A percentile compares a stretch with the other conserved stretches of the same genome.
phyloP scores from a whole-genome alignment of 2,329 filamentous ascomycete species.

The Talaromyces sp. region DNA sequence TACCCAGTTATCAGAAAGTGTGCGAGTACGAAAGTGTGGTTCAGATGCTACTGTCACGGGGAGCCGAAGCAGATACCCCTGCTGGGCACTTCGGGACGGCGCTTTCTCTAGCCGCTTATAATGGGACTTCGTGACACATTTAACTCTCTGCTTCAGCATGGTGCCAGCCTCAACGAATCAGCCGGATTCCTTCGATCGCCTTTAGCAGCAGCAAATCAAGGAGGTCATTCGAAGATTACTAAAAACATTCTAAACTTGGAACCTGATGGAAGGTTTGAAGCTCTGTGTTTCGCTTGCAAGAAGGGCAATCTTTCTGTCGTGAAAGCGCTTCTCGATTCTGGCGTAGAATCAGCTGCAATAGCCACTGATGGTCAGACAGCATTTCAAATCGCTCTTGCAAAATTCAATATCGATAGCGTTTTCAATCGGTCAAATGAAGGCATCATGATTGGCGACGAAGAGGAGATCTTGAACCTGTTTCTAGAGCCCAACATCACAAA shows the following conservation, averaged over 20 bases:
- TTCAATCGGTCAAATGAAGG: not conserved
- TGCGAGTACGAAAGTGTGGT: not conserved
- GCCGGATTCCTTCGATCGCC: not conserved
- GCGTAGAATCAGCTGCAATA: not conserved
- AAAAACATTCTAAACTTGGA: not conserved
- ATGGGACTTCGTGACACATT: not conserved
- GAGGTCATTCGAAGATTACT: not conserved
- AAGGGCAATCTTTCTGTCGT: not conserved
- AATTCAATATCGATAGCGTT: not conserved
- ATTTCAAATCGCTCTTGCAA: not conserved
- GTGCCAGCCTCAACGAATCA: not conserved
- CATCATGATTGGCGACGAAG: not conserved
- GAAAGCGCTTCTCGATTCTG: not conserved
- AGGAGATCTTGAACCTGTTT: not conserved
- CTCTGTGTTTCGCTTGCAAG: not conserved
- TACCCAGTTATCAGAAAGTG: not conserved
- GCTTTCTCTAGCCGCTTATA: not conserved
- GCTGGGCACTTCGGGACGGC: not conserved
- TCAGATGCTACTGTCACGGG: not conserved
- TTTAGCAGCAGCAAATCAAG: not conserved
- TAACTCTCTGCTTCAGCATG: not conserved
- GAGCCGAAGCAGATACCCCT: not conserved
- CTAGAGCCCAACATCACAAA: not conserved
- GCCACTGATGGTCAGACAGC: not conserved
- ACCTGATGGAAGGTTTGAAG: not conserved